Conservation (phyloP, 345 rosid species). For the Draba incana region DNA sequence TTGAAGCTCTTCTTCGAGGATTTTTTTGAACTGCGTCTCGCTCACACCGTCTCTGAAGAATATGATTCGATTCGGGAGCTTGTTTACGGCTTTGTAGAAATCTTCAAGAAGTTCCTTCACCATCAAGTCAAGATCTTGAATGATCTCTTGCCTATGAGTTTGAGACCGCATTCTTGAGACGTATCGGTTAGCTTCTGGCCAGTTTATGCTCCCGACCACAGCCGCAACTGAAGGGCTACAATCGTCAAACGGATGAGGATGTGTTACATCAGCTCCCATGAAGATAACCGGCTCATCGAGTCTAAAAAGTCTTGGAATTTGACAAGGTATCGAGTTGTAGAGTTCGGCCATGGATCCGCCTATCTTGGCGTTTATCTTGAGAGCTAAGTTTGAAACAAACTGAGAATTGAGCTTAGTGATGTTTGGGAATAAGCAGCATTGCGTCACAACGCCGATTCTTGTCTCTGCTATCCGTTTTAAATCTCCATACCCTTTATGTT, state of each 20-base stretch:
- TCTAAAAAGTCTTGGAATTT: conserved; percentile 74
- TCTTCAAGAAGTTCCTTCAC: conserved; percentile 82
- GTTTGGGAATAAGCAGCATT: conserved; percentile 89
- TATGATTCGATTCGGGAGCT: conserved; percentile 80
- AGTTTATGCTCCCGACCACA: conserved; percentile 98
- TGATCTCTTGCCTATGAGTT: conserved; percentile 91
- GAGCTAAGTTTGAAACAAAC: conserved; percentile 87
- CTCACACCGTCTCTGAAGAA: conserved; percentile 97
- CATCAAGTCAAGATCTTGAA: conserved; percentile 83
- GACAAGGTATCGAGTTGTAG: conserved; percentile 76
- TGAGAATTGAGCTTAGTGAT: conserved; percentile 81
- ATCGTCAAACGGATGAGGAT: conserved; percentile 96
- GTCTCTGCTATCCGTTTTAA: conserved; percentile 95
- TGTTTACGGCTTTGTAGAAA: conserved; percentile 59
- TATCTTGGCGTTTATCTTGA: conserved; percentile 94
- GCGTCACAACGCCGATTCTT: conserved; percentile 78
- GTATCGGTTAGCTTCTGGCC: conserved; percentile 96
- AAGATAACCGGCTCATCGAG: conserved; percentile 85
- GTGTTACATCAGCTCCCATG: conserved; percentile 98
- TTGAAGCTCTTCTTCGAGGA: conserved; percentile 74
- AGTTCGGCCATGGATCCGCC: conserved; percentile 92
- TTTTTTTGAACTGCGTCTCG: conserved; percentile 86
- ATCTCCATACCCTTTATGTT: conserved; percentile 91
- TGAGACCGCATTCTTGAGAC: conserved; percentile 94
- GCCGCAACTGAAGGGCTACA: conserved; percentile 95